Base-by-base conservation (phyloP, 2,329 filamentous ascomycete species). In the Penicillium sp. region DNA sequence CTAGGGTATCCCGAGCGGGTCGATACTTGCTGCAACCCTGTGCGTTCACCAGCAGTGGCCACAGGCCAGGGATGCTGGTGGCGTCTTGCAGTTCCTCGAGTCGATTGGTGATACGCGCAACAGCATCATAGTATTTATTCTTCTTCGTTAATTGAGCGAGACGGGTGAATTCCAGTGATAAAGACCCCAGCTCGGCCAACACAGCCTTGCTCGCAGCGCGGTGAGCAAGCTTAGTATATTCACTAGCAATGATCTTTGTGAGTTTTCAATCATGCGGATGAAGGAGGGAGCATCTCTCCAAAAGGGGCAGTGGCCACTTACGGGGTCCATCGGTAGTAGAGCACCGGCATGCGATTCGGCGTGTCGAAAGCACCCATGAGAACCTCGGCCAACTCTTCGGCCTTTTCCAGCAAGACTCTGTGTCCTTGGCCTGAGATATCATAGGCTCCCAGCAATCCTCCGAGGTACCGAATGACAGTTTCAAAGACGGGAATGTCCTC, bases 391-490 rank as follows among this genome's bases (percentile, higher is more conserved):
- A 93, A 78, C 68, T 91, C 85, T 33, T 85, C 76, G 1, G 89
- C 87, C 69, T 94, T 93, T 46, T 84, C 80, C 29, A 94, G 75
- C 9, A 95, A 75, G 25, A 85, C 74, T 18, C 77, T 70, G 60
- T 95, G 85, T 52, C 76, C 74, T 5, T 79, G 82, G 13, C 80
- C 85, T 45, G 86, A 90, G 47, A 96, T 77, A 70, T 97, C 91
- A 65, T 91, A 96, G 5, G 90, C 90, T 35, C 83, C 83, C 37
- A 96, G 64, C 38, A 97, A 73, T 1, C 91, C 91, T 29, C 91
- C 91, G 4, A 97, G 76, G 60, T 96, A 95, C 44, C 91, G 82
- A 62, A 97, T 96, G 9, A 84, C 88, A 0, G 90, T 94, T 69
- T 96, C 90, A 59, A 96, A 96, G 6, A 95, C 77, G n/a, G 89